Base-by-base conservation (phyloP, 257 asterid species). In the Solanum arcanum region DNA sequence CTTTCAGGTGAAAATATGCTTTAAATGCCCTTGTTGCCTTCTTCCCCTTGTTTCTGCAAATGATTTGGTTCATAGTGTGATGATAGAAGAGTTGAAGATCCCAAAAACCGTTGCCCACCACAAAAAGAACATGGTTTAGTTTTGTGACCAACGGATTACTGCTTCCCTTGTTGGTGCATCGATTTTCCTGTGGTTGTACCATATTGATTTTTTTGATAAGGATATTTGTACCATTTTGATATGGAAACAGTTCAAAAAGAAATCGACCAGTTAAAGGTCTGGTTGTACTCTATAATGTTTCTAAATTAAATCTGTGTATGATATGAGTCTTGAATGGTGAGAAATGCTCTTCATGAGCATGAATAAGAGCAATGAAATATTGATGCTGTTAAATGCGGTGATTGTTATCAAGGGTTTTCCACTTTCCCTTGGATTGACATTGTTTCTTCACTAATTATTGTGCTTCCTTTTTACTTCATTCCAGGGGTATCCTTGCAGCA, bases 401-500 rank as follows among this genome's bases (percentile, higher is more conserved):
- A 18, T 29, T 81, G 31, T 49, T 29, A 80, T 80, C 6, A 81
- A 52, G 85, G 68, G 7, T 11, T 82, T 60, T 66, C 59, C 62
- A 7, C 66, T 25, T 35, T 33, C 35, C 72, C 75, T 56, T 15
- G 44, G 69, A 81, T 49, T 81, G 69, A 3, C 85, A 49, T 49
- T 80, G 44, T 33, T 33, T n/a, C 44, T 81, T 31, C 44, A 31
- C 69, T 81, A 81, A 81, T 49, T 81, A 31, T 81, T 81, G 29
- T 87, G 49, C 29, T 12, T 84, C 83, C 39, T 13, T 42, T 83
- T 83, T 86, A 31, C 81, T 74, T 49, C 75, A 64, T 90, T 44
- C 83, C 97, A 96, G 99, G 93, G 99, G 99, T 86, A 97, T 97
- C 90, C 98, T 97, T 84, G 95, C 99, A 86, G 99, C 99, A 81